Conservation (phyloP, 192 early-diverging fungal genomes). For the Chytriomyces sp. region DNA sequence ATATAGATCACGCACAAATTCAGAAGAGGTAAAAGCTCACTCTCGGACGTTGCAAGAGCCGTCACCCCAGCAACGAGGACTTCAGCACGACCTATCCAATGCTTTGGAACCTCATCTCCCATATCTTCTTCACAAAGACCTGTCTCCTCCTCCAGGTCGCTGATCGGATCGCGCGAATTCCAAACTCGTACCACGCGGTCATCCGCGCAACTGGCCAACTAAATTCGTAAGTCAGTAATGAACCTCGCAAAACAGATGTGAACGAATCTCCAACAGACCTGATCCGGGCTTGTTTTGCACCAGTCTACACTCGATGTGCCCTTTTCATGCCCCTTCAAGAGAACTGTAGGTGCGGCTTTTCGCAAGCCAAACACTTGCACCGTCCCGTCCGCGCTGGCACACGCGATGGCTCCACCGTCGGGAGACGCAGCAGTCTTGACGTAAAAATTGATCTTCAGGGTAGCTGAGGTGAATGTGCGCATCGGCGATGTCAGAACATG, state of each 20-base stretch:
- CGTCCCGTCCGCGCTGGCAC: constrained; percentile 66
- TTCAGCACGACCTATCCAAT: constrained; percentile 20
- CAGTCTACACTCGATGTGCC: constrained; percentile 79
- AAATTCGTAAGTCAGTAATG: constrained; percentile 11
- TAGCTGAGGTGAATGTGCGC: constrained; percentile 55
- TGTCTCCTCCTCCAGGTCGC: neutral
- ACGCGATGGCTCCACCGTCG: constrained; percentile 70
- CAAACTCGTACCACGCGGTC: constrained; percentile 76
- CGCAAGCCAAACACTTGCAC: constrained; percentile 76
- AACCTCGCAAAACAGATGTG: neutral
- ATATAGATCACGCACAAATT: no score
- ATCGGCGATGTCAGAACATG: constrained; percentile 50
- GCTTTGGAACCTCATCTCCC: neutral
- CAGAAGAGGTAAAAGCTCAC: no score
- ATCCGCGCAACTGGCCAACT: constrained; percentile 79
- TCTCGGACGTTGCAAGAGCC: no score
- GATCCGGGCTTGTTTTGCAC: constrained; percentile 54
- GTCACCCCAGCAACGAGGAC: no score
- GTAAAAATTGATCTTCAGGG: constrained; percentile 71
- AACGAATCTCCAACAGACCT: constrained; percentile 38
- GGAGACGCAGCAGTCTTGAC: constrained; percentile 69
- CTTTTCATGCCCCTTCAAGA: constrained; percentile 65
- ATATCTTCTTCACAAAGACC: constrained; percentile 11
- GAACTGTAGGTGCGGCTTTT: constrained; percentile 38
- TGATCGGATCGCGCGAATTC: constrained; percentile 35